Evolutionary conservation across 2,329 filamentous ascomycete species (phyloP), one percentile per base, ranked within the genome.

Genomic region (Monilinia laxa): DNA sequence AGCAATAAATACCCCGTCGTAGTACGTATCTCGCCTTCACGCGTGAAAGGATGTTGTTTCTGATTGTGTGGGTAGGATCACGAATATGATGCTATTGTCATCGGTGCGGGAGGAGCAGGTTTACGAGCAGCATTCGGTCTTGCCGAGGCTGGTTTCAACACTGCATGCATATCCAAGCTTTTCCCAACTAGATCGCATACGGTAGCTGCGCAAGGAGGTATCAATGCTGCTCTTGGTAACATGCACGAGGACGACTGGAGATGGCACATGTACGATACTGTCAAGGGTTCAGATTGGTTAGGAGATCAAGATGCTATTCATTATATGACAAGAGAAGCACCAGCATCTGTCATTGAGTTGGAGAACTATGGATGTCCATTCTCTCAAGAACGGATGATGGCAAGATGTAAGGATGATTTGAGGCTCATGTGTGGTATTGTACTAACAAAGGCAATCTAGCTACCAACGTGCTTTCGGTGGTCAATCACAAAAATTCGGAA

Each of bases 221-320:
- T 88, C 74, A 85, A 85, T 74, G 84, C 83, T 12, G 83, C 83
- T 4, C 76, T 86, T 20, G 84, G 82, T 28, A 75, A 75, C 31
- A 97, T 97, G 93, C 93, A 97, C 85, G 87, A 94, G 83, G 93
- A 97, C 77, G 93, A 97, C 82, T 97, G 93, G 93, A 89, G 93
- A 84, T 97, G 93, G 93, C 93, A 97, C 82, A 97, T 97, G 93
- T 97, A 97, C 84, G 93, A 97, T 80, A 97, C 93, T 54, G 93
- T 97, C 78, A 97, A 97, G 85, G 93, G 93, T 72, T 96, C 92
- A 72, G 93, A 97, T 84, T 97, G 93, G 93, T 87, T 97, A 62
- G 93, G 93, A 80, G 93, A 97, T 80, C 93, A 97, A 81, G 93
- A 97, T 78, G 93, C 93, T 72, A 97, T 97, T 77, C 93, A 97